Base-by-base conservation (phyloP, 345 rosid genomes). In the Eucalyptus fibrosa region DNA sequence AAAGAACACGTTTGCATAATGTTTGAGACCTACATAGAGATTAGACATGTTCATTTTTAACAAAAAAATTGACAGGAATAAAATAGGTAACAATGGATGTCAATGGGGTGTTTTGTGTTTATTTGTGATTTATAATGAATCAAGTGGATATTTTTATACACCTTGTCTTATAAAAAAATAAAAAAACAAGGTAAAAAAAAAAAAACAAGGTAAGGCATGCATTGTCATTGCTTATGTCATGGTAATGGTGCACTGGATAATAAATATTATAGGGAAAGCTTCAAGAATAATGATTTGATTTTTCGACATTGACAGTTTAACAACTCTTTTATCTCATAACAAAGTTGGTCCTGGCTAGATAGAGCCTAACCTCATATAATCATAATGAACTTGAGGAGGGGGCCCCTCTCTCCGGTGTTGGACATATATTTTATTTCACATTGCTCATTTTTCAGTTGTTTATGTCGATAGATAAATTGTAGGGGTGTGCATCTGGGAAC, bases 401-500 rank as follows among this genome's bases (percentile, higher is more conserved):
- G 30, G 30, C 7, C 14, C 3, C 62, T 56, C 62, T 56, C 28
- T 24, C 62, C 0, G 5, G 14, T 24, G 62, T 56, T 56, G 30
- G 30, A 56, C 1, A 56, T 56, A 24, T 56, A 23, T 56, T 9
- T 0, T 24, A 26, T 56, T 56, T 26, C 14, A 56, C 30, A 9
- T 56, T 56, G 13, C 3, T 56, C 30, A 56, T 56, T 24, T 10
- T 56, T 24, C 7, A 56, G 30, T 56, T 56, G 62, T 56, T 56
- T 56, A 56, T 0, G 7, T 56, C 14, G 3, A 56, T 56, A 9
- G 14, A 24, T 56, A 56, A 56, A 56, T 56, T 0, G 2, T 53
- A 53, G 11, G 2, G 24, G 5, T 53, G 26, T 53, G 26, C 26
- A 53, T 0, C n/a, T 0, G 1, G 11, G 5, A 53, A 53, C 4